Conservation (phyloP, 768 basidiomycete genomes). For the Melanogaster broomeanus region DNA sequence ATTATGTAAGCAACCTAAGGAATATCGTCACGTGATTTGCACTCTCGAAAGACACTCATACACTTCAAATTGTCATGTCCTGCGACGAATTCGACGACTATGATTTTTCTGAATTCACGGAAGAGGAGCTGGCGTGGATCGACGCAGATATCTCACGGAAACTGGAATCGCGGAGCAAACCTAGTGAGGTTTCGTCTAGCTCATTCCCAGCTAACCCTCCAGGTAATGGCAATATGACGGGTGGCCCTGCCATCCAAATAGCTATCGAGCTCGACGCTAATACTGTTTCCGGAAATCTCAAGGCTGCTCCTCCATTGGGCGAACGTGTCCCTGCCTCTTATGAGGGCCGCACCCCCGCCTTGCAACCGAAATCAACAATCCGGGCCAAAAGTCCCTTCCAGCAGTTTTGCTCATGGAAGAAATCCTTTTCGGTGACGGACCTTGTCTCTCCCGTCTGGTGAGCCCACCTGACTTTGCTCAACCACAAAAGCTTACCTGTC, state of each 20-base stretch:
- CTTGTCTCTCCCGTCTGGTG: constrained; percentile 64
- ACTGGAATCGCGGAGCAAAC: neutral
- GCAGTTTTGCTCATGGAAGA: constrained; percentile 45
- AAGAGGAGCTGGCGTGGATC: constrained; percentile 51
- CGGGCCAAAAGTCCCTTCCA: constrained; percentile 37
- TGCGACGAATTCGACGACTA: constrained; percentile 48
- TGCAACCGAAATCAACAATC: neutral
- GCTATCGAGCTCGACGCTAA: constrained; percentile 34
- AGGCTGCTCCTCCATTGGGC: neutral
- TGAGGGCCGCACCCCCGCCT: neutral
- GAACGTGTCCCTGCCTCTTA: neutral
- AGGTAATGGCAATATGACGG: neutral
- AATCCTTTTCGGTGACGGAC: constrained; percentile 60
- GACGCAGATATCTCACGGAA: constrained; percentile 22
- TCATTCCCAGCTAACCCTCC: constrained; percentile 2
- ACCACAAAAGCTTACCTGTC: neutral
- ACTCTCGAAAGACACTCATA: constrained; percentile 14
- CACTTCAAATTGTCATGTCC: constrained; percentile 19
- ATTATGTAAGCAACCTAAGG: too few relatives aligned
- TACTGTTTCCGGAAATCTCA: neutral
- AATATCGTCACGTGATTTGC: constrained; percentile 18
- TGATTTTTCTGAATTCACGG: constrained; percentile 57
- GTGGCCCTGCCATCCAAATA: constrained; percentile 35
- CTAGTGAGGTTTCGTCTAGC: neutral
- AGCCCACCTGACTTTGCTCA: constrained; percentile 12